Base-by-base conservation (phyloP, 306 rosid species). In the Dryas drummondii region DNA sequence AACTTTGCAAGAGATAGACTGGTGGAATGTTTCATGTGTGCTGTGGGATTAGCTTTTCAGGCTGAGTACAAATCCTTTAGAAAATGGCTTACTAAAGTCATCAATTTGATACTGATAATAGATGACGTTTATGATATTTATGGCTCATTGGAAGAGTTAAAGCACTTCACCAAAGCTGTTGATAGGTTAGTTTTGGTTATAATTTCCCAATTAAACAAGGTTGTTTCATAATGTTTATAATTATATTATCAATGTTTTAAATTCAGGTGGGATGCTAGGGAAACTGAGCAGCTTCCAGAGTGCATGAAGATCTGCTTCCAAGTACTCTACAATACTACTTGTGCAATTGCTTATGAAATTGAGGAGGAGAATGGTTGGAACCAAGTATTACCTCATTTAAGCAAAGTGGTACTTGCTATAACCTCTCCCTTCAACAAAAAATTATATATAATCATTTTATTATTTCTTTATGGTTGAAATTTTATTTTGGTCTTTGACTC, bases 41-140 rank as follows among this genome's bases (percentile, higher is more conserved):
- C 86, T 7, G 44, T 74, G 45, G 97, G 94, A 17, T 79, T 87
- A 48, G 87, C 84, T 70, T 78, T 22, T 22, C 83, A 86, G 26
- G 78, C 85, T 7, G 66, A 83, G 16, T 61, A 75, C 70, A 80
- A 32, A 58, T 55, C 76, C 10, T n/a, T 91, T 0, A 83, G 97
- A 76, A 87, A 79, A 84, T 89, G 87, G 82, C 88, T 91, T 8
- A 86, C 92, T 6, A 91, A 91, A 83, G 83, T 78, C 0, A 46
- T 86, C 59, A 84, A 14, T 77, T 62, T 91, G 2, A 76, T 89
- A 3, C 4, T 83, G 7, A 66, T 87, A 10, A 74, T 91, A 2
- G 94, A 91, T 49, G 94, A 89, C 72, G 52, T 89, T 67, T 89
- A 89, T 53, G 97, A 91, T 40, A 44, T 87, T 14, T 85, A 85